Conservation (phyloP, 2,329 filamentous ascomycete genomes). For the Sporothrix protearum region DNA sequence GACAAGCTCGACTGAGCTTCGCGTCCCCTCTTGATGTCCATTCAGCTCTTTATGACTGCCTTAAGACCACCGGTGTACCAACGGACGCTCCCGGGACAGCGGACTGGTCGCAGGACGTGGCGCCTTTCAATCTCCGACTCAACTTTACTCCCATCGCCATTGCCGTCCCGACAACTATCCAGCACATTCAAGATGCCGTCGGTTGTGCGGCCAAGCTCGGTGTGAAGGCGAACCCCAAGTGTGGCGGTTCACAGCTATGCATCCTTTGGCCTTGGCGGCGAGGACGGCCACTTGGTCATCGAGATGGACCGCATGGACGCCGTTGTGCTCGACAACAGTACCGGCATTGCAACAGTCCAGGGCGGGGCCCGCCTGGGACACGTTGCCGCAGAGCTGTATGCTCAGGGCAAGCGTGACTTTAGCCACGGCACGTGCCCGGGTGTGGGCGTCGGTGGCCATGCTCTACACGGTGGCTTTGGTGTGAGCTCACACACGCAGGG, state of each 20-base stretch:
- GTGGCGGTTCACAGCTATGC: slow-evolving; percentile 52
- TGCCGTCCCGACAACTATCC: slow-evolving; percentile 40
- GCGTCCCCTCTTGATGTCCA: slow-evolving; percentile 32
- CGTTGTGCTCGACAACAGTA: slow-evolving; percentile 41
- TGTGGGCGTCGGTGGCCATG: slow-evolving; percentile 42
- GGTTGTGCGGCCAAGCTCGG: slow-evolving; percentile 42
- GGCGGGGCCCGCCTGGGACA: slow-evolving; percentile 51
- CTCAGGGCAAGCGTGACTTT: slow-evolving; percentile 41
- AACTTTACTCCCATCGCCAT: slow-evolving; percentile 40
- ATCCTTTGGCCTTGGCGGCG: slow-evolving; percentile 47
- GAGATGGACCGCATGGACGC: slow-evolving; percentile 46
- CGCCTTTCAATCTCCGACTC: slow-evolving; percentile 34
- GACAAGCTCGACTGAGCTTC: neutral
- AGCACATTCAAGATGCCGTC: slow-evolving; percentile 47
- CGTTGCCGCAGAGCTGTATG: slow-evolving; percentile 41
- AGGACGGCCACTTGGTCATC: slow-evolving; percentile 47
- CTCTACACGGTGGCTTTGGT: slow-evolving; percentile 42
- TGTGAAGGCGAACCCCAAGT: slow-evolving; percentile 47
- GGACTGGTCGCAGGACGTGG: slow-evolving; percentile 32
- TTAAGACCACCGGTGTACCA: slow-evolving; percentile 31
- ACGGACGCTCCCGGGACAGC: slow-evolving; percentile 27
- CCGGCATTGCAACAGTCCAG: slow-evolving; percentile 43
- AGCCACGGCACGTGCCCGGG: slow-evolving; percentile 52
- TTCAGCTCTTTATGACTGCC: slow-evolving; percentile 35
- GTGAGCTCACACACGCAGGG: slow-evolving; percentile 39